These are phyloP conservation scores for Lanmaoa pseudosensibilis DNA, from an alignment of 768 basidiomycete species.

Conservation along the genomic window DNA sequence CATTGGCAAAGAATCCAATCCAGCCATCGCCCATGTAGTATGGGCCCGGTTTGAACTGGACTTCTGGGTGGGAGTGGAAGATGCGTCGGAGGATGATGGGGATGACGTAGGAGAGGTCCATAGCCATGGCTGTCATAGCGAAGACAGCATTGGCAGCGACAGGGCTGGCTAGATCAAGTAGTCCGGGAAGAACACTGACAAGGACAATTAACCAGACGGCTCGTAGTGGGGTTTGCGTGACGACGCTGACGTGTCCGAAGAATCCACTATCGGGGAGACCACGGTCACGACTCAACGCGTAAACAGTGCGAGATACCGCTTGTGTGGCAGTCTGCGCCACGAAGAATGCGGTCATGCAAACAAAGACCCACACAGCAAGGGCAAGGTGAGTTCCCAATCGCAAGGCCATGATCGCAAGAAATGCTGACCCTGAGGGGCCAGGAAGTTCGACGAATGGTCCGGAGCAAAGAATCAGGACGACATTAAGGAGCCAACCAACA, in stretches of 20 bases:
- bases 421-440: conserved; percentile 52
- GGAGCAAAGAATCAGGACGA: conserved; percentile 59
- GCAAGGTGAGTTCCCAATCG: conserved; percentile 52
- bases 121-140: conserved; percentile 52
- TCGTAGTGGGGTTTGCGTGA: conserved; percentile 55
- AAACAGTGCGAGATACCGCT: conserved; percentile 57
- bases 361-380: conserved; percentile 56
- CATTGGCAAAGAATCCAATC: conserved; percentile 45
- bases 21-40: conserved; percentile 58
- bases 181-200: conserved; percentile 42
- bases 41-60: conserved; percentile 58
- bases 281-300: conserved; percentile 56
- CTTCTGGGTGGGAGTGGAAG: conserved; percentile 56
- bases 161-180: conserved; percentile 53
- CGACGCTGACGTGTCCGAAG: conserved; percentile 48
- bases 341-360: conserved; percentile 62
- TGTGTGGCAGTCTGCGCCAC: conserved; percentile 54
- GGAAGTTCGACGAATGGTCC: conserved; percentile 50
- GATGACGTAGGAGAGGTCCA: conserved; percentile 57
- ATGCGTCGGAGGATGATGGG: conserved; percentile 53
- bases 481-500: conserved; percentile 65
- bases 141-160: conserved; percentile 58
- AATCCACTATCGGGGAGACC: conserved; percentile 58
- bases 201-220: conserved; percentile 54
- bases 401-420: conserved; percentile 56